phyloP scores from a whole-genome alignment of 139 green algal genomes.

The Marvania coccoides region DNA sequence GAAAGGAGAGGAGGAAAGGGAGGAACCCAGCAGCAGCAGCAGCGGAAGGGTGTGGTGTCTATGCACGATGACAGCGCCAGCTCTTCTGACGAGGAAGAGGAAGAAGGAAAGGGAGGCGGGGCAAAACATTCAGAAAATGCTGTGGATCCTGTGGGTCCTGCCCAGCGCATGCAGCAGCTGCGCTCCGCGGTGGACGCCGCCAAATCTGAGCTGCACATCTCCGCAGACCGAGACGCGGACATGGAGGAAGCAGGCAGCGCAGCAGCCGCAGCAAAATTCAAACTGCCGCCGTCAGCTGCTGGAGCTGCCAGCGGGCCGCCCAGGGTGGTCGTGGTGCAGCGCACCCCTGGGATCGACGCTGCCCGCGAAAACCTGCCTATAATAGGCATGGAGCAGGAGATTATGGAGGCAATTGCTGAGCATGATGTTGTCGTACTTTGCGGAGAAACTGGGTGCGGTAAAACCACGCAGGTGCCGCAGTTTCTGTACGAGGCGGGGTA shows the following conservation, averaged over 20 bases:
- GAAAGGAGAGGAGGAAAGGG: background rate
- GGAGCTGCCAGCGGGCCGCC: background rate
- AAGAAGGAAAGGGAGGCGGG: background rate
- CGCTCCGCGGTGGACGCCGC: background rate
- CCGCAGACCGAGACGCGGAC: background rate
- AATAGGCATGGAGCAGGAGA: conserved; percentile 80
- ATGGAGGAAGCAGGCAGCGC: background rate
- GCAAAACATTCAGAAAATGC: background rate
- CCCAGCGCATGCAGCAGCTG: too few species aligned
- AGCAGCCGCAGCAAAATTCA: background rate
- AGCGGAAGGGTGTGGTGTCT: background rate
- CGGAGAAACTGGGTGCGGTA: conserved; percentile 89
- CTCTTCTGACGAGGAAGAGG: background rate
- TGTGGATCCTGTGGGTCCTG: background rate
- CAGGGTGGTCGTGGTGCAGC: conserved; percentile 11
- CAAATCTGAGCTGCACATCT: background rate
- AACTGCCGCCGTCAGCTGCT: background rate
- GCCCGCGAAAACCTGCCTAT: conserved; percentile 65
- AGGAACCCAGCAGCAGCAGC: background rate
- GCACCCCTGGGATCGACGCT: conserved; percentile 14
- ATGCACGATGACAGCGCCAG: background rate
- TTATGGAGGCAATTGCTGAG: conserved; percentile 75
- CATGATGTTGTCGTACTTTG: conserved; percentile 77
- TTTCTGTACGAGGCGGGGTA: conserved; percentile 93
- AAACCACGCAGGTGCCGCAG: conserved; percentile 94